phyloP scores from a whole-genome alignment of 305 asterid genomes.

The Solanum hybrid region DNA sequence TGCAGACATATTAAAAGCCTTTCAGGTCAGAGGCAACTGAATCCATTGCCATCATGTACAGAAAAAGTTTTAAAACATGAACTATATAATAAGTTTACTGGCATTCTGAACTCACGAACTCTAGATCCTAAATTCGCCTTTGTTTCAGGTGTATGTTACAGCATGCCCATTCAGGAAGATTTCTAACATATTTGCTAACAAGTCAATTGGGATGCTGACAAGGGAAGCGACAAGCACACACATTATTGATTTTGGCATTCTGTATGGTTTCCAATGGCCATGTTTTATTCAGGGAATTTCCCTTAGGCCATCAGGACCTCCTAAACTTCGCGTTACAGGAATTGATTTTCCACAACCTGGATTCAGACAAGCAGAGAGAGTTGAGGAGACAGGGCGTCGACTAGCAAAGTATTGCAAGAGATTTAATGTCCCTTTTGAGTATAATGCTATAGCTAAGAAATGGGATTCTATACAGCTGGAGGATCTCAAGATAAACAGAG shows the following conservation, averaged over 20 bases:
- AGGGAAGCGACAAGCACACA: slow-evolving; percentile 34
- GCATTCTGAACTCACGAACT: background rate
- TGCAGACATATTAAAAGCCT: too few relatives aligned
- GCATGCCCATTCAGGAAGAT: slow-evolving; percentile 50
- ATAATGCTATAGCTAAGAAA: slow-evolving; percentile 43
- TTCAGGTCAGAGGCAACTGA: too few relatives aligned
- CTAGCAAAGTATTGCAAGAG: slow-evolving; percentile 38
- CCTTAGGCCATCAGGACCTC: slow-evolving; percentile 52
- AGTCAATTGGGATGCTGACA: slow-evolving; percentile 29
- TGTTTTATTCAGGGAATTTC: slow-evolving; percentile 68
- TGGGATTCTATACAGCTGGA: slow-evolving; percentile 44
- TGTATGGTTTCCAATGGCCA: slow-evolving; percentile 78
- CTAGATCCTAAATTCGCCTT: background rate
- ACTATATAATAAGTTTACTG: too few relatives aligned
- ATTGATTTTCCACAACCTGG: slow-evolving; percentile 74
- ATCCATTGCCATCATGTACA: too few relatives aligned
- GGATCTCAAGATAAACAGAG: slow-evolving; percentile 37
- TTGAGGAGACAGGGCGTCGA: slow-evolving; percentile 57
- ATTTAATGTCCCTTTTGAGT: slow-evolving; percentile 54
- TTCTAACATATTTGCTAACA: slow-evolving; percentile 52
- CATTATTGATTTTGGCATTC: slow-evolving; percentile 67
- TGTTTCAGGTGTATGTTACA: slow-evolving; percentile 32
- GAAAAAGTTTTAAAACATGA: too few relatives aligned
- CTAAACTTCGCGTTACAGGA: slow-evolving; percentile 50
- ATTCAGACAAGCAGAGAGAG: slow-evolving; percentile 48